Percentiles rank a stretch among this genome's conserved stretches.
These are phyloP conservation scores for Babesia caballi DNA, from an alignment of 169 alveolate genomes.

Conservation along the genomic window DNA sequence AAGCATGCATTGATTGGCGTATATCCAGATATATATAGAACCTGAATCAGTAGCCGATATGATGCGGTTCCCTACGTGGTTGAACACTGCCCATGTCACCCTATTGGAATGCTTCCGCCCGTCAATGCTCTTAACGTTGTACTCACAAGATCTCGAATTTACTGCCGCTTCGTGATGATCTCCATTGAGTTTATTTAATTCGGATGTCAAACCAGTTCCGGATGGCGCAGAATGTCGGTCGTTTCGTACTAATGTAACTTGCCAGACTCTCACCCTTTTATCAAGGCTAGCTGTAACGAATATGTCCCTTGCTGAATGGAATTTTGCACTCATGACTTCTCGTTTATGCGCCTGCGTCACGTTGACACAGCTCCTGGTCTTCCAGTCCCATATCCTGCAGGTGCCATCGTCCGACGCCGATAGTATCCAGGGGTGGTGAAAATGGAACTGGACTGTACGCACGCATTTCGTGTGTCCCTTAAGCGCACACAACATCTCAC, in stretches of 20 bases:
- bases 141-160: too few species aligned
- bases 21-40: constrained; percentile 92
- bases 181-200: too few species aligned
- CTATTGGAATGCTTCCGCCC: constrained; percentile 88
- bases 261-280: constrained; percentile 94
- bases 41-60: constrained; percentile 94
- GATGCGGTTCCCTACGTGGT: constrained; percentile 83
- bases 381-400: constrained; percentile 96
- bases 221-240: constrained; percentile 64
- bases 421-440: constrained; percentile 94
- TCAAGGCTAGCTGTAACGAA: constrained; percentile 92
- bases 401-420: constrained; percentile 95
- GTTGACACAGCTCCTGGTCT: constrained; percentile 83
- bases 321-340: constrained; percentile 94
- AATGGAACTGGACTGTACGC: constrained; percentile 94
- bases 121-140: constrained; percentile 73
- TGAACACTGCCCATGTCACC: constrained; percentile 94
- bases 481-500: constrained; percentile 88
- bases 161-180: too few species aligned
- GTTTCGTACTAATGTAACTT: constrained; percentile 85
- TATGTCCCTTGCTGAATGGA: constrained; percentile 91
- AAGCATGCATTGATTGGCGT: too few species aligned
- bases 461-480: constrained; percentile 95
- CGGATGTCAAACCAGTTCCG: constrained; percentile 10
- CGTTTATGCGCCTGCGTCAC: constrained; percentile 94